These are phyloP conservation scores for Saccharomycopsis sp. DNA, from an alignment of 805 yeast species.

Conservation along the genomic window DNA sequence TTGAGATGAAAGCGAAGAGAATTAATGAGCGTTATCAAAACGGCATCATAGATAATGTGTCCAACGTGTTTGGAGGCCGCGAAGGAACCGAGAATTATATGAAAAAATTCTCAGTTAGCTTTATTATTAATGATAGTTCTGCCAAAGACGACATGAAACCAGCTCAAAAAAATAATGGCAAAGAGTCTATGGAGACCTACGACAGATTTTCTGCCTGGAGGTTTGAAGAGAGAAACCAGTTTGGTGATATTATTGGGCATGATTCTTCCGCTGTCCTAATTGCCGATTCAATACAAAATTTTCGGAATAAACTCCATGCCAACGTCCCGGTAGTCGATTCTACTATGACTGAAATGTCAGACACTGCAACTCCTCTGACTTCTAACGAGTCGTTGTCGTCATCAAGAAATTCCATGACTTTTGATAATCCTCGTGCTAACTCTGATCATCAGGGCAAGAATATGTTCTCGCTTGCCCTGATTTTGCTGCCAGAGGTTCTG, in stretches of 20 bases:
- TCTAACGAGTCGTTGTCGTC: not conserved
- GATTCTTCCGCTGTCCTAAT: not conserved
- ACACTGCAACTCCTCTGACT: not conserved
- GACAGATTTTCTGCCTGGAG: not conserved
- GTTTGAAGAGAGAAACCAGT: not conserved
- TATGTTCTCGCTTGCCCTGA: not conserved
- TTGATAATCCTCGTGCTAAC: not conserved
- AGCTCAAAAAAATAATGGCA: too few relatives aligned
- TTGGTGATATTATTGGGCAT: not conserved
- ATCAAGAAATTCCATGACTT: not conserved
- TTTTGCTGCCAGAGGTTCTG: not conserved
- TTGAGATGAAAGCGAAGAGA: conserved; percentile 22
- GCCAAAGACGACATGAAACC: too few relatives aligned
- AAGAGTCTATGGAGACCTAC: not conserved
- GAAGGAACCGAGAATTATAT: conserved; percentile 28
- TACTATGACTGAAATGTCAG: not conserved
- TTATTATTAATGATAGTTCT: conserved; percentile 23
- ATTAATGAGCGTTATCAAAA: conserved; percentile 18
- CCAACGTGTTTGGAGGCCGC: conserved; percentile 29
- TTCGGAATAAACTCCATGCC: not conserved
- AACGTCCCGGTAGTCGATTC: not conserved
- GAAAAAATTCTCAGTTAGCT: conserved; percentile 27
- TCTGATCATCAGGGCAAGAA: not conserved
- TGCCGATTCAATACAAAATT: not conserved
- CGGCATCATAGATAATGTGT: conserved; percentile 25